phyloP scores from a whole-genome alignment of 1,139 yeast species.

The Arxiozyma telluris region DNA sequence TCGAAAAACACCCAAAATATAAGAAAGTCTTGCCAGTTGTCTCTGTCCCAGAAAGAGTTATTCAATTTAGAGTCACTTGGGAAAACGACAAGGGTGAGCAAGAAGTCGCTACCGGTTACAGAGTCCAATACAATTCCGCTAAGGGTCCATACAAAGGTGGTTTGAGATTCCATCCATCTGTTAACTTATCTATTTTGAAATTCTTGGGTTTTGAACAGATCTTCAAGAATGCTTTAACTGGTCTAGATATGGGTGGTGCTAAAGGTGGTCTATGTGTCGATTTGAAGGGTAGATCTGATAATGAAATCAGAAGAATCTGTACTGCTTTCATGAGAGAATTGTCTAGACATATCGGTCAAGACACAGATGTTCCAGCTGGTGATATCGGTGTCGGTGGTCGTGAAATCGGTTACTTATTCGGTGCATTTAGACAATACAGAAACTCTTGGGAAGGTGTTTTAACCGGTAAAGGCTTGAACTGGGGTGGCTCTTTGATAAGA shows the following conservation, averaged over 20 bases:
- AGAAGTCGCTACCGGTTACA: slow-evolving; percentile 93
- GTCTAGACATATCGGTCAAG: slow-evolving; percentile 92
- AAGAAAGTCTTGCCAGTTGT: slow-evolving; percentile 84
- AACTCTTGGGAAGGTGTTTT: slow-evolving; percentile 95
- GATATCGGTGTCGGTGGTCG: slow-evolving; percentile 92
- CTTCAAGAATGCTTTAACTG: slow-evolving; percentile 96
- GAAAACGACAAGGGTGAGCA: slow-evolving; percentile 88
- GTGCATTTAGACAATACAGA: slow-evolving; percentile 89
- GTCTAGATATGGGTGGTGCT: slow-evolving; percentile 98
- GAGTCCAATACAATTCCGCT: slow-evolving; percentile 97
- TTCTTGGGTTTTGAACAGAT: slow-evolving; percentile 97
- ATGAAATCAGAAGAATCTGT: slow-evolving; percentile 95
- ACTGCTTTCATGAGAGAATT: slow-evolving; percentile 91
- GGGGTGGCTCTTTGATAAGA: slow-evolving; percentile 99
- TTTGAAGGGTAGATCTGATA: slow-evolving; percentile 88
- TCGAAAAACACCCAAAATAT: slow-evolving; percentile 81
- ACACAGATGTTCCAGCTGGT: slow-evolving; percentile 97
- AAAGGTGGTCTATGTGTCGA: slow-evolving; percentile 98
- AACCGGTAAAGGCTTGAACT: slow-evolving; percentile 93
- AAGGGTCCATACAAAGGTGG: slow-evolving; percentile 99
- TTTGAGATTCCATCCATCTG: slow-evolving; percentile 94
- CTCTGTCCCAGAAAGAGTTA: slow-evolving; percentile 89
- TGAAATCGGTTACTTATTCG: slow-evolving; percentile 88
- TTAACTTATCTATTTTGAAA: slow-evolving; percentile 87
- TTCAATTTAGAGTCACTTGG: slow-evolving; percentile 97